Percentiles rank a stretch among this genome's conserved stretches.
Evolutionary conservation across 441 rosid genomes (phyloP).

Genomic region (Brassica hybrid): DNA sequence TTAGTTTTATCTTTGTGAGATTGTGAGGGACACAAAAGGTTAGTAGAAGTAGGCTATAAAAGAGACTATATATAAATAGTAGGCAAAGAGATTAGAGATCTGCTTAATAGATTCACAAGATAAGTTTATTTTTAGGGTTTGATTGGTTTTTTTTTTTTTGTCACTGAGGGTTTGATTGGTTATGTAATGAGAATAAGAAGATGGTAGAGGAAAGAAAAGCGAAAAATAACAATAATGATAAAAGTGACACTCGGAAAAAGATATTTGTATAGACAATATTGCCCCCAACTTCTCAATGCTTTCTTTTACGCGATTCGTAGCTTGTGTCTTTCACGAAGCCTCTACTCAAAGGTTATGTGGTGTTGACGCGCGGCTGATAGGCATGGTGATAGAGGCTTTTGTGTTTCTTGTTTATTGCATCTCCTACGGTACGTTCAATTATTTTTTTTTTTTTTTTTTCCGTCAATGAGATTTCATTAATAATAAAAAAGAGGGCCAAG

Average conservation of each 20-base stretch:
- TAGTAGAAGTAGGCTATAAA: constrained; percentile 35
- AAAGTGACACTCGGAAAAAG: constrained; percentile 21
- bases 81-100: constrained; percentile 26
- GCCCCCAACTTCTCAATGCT: not conserved
- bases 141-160: not conserved
- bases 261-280: constrained; percentile 16
- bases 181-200: constrained; percentile 26
- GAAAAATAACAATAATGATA: not conserved
- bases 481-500: no score
- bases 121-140: constrained; percentile 32
- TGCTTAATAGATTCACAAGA: constrained; percentile 28
- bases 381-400: constrained; percentile 10
- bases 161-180: not conserved
- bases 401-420: not conserved
- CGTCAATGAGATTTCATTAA: no score
- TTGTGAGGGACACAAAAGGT: constrained; percentile 24
- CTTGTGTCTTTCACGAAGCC: constrained; percentile 15
- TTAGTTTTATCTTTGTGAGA: constrained; percentile 16
- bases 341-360: not conserved
- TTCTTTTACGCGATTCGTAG: not conserved
- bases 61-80: constrained; percentile 27
- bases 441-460: no score
- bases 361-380: not conserved
- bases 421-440: constrained; percentile 7
- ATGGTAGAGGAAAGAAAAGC: constrained; percentile 3